Conservation (phyloP, 2,329 filamentous ascomycete genomes). For the Zymoseptoria pseudotritici region DNA sequence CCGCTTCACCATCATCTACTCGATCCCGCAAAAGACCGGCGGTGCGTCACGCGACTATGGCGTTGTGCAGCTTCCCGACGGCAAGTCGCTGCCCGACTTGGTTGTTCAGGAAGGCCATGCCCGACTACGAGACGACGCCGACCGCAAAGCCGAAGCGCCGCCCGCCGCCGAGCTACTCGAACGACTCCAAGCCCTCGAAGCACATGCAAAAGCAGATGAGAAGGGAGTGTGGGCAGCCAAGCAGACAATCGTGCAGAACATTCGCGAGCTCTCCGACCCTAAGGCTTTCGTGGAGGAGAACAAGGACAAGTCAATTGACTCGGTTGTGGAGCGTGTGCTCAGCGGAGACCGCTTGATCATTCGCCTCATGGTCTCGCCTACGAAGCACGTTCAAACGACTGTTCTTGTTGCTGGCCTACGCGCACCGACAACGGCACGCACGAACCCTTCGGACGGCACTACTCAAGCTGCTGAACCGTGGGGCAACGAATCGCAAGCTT, state of each 20-base stretch:
- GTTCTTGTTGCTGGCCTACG: slow-evolving; percentile 83
- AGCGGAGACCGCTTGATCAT: slow-evolving; percentile 85
- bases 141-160: slow-evolving; percentile 80
- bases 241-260: slow-evolving; percentile 61
- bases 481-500: slow-evolving; percentile 80
- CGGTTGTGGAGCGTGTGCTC: slow-evolving; percentile 80
- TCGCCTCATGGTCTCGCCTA: slow-evolving; percentile 70
- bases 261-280: slow-evolving; percentile 72
- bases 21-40: slow-evolving; percentile 57
- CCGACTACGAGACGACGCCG: slow-evolving; percentile 89
- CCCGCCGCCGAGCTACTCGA: slow-evolving; percentile 64
- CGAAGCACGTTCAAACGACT: slow-evolving; percentile 82
- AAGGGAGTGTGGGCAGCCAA: slow-evolving; percentile 74
- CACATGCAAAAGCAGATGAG: slow-evolving; percentile 65
- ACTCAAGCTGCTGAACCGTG: slow-evolving; percentile 81
- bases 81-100: slow-evolving; percentile 70
- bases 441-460: slow-evolving; percentile 67
- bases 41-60: slow-evolving; percentile 78
- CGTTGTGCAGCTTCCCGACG: slow-evolving; percentile 66
- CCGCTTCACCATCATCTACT: slow-evolving; percentile 79
- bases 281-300: slow-evolving; percentile 69
- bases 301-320: slow-evolving; percentile 76
- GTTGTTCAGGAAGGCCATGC: slow-evolving; percentile 84
- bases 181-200: slow-evolving; percentile 68
- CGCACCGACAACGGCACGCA: slow-evolving; percentile 80